A percentile compares a stretch with the other conserved stretches of the same genome.
These are phyloP conservation scores for Phylloporus sp. DNA, from an alignment of 768 basidiomycete species.

Conservation along the genomic window DNA sequence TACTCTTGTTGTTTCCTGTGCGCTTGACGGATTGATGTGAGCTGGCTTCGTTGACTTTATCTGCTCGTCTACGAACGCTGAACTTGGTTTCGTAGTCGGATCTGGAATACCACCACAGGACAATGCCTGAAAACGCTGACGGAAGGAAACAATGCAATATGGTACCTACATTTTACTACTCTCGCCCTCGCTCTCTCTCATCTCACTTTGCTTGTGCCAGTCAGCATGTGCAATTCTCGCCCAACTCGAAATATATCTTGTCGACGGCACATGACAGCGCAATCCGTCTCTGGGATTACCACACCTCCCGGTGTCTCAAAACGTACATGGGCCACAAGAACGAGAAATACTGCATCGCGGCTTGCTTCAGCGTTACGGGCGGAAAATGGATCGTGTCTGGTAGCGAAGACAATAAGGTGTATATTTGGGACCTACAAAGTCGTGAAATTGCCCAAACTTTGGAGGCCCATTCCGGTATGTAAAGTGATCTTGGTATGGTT, in stretches of 20 bases:
- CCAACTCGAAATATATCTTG: conserved; percentile 91
- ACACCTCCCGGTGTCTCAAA: conserved; percentile 84
- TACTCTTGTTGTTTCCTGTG: conserved; percentile 84
- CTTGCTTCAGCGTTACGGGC: conserved; percentile 80
- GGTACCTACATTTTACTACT: conserved; percentile 38
- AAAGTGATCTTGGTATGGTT: neutral
- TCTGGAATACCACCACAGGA: conserved; percentile 90
- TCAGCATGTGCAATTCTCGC: conserved; percentile 91
- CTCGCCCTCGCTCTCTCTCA: too few relatives aligned
- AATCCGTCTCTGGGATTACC: conserved; percentile 94
- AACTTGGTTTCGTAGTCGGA: conserved; percentile 54
- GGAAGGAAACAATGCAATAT: conserved; percentile 82
- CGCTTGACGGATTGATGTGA: conserved; percentile 91
- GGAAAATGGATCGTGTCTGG: conserved; percentile 91
- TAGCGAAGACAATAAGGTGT: conserved; percentile 84
- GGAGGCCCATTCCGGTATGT: conserved; percentile 67
- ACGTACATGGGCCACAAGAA: conserved; percentile 84
- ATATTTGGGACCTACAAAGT: conserved; percentile 88
- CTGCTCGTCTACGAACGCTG: conserved; percentile 1
- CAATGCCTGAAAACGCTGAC: conserved; percentile 96
- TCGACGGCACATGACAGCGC: conserved; percentile 91
- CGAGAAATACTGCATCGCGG: conserved; percentile 76
- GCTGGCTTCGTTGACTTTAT: conserved; percentile 23
- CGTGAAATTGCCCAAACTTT: conserved; percentile 79
- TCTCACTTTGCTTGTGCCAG: conserved; percentile 33